Conservation (phyloP, 768 basidiomycete genomes). For the Coprinellus aureogranulatus region DNA sequence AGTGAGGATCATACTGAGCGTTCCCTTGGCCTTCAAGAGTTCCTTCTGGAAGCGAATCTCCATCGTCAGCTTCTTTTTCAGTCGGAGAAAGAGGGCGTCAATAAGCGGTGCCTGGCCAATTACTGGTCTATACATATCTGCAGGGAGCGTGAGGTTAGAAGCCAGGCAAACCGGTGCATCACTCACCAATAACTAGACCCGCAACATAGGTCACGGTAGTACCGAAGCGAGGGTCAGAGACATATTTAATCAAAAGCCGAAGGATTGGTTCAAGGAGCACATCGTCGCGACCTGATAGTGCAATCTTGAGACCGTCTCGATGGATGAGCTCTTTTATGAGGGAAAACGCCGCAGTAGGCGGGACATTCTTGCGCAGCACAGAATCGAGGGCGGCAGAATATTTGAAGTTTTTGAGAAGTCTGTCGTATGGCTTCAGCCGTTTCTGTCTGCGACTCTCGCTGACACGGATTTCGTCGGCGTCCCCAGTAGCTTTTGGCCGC, state of each 20-base stretch:
- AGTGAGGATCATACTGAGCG: constrained; percentile 86
- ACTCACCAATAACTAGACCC: constrained; percentile 77
- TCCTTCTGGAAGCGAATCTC: constrained; percentile 90
- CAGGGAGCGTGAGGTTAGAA: constrained; percentile 9
- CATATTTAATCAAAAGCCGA: constrained; percentile 78
- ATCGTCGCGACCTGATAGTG: constrained; percentile 89
- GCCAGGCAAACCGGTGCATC: background rate
- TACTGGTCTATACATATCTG: constrained; percentile 89
- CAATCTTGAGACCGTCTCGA: constrained; percentile 82
- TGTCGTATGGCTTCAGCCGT: constrained; percentile 84
- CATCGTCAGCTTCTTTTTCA: constrained; percentile 79
- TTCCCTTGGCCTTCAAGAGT: constrained; percentile 76
- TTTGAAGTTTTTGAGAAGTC: constrained; percentile 85
- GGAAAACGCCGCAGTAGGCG: constrained; percentile 83
- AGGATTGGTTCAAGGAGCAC: constrained; percentile 89
- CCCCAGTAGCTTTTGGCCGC: constrained; percentile 51
- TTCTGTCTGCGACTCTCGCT: constrained; percentile 63
- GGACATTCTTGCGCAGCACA: constrained; percentile 83
- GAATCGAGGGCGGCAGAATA: constrained; percentile 94
- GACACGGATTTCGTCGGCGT: constrained; percentile 74
- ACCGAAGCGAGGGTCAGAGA: constrained; percentile 91
- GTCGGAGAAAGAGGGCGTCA: constrained; percentile 76
- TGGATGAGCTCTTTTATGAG: constrained; percentile 91
- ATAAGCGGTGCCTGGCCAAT: constrained; percentile 94
- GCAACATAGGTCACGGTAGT: constrained; percentile 81